Percentiles rank a stretch among this genome's conserved stretches.
Evolutionary conservation across 2,329 filamentous ascomycete species (phyloP).

Genomic region (Zasmidium angulare): DNA sequence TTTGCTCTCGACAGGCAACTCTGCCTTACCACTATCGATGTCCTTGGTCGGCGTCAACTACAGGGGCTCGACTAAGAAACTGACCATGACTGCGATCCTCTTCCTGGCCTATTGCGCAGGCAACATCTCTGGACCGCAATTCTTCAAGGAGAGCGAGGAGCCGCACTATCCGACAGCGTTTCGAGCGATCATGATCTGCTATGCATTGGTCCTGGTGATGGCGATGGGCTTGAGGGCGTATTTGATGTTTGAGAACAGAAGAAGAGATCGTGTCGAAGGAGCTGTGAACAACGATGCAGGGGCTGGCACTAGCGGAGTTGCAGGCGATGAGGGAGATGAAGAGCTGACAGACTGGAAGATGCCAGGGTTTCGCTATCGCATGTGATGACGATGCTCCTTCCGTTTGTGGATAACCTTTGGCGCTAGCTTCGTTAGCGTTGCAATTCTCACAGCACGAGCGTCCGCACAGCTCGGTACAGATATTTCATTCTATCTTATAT

Average conservation of each 20-base stretch:
- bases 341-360: conserved; percentile 63
- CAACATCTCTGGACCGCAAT: conserved; percentile 52
- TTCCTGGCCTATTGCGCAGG: conserved; percentile 53
- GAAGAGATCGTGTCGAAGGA: conserved; percentile 25
- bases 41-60: conserved; percentile 55
- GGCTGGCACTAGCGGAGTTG: conserved; percentile 34
- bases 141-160: conserved; percentile 49
- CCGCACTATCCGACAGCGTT: conserved; percentile 53
- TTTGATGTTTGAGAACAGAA: conserved; percentile 48
- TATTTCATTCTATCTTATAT: too few species aligned
- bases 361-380: conserved; percentile 59
- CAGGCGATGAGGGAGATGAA: conserved; percentile 47
- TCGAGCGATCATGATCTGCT: conserved; percentile 57
- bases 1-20: conserved; percentile 54
- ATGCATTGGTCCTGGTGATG: conserved; percentile 50
- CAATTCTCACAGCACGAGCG: too few species aligned
- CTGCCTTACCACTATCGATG: conserved; percentile 56
- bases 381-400: conserved; percentile 30
- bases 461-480: too few species aligned
- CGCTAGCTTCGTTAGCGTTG: too few species aligned
- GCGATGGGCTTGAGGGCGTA: conserved; percentile 50
- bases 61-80: conserved; percentile 42
- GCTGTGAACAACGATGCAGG: conserved; percentile 15
- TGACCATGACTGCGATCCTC: conserved; percentile 37
- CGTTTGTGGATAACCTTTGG: too few species aligned